Evolutionary conservation across 768 basidiomycete genomes (phyloP).

Genomic region (Calvatia gigantea): DNA sequence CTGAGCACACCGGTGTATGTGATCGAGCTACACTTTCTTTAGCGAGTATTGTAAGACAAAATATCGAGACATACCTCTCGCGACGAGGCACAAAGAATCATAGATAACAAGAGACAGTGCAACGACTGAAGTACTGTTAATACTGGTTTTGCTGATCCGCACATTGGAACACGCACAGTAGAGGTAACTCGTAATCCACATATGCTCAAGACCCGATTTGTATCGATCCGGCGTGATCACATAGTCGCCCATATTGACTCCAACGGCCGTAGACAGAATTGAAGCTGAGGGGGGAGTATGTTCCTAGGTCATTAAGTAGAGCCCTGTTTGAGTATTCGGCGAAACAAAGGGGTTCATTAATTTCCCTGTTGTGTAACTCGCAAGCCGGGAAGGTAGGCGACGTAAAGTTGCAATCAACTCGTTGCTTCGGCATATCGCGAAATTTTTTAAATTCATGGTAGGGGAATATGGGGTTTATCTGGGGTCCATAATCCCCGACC

Average conservation of each 20-base stretch:
- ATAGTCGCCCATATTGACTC: not conserved
- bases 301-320: no score
- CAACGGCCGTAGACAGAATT: no score
- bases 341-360: no score
- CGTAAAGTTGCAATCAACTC: no score
- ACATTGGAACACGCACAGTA: not conserved
- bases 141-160: not conserved
- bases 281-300: no score
- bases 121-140: not conserved
- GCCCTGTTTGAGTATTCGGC: no score
- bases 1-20: slow-evolving; percentile 1
- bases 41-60: not conserved
- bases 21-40: not conserved
- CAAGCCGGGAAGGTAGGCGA: no score
- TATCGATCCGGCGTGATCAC: not conserved
- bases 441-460: no score
- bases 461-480: no score
- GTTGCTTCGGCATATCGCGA: no score
- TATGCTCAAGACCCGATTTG: not conserved
- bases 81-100: slow-evolving; percentile 1
- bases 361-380: no score
- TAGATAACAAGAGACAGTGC: not conserved
- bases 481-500: no score
- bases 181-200: not conserved
- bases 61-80: not conserved